Evolutionary conservation across 495 filamentous ascomycete genomes (phyloP).

Genomic region (Daldinia vernicosa): DNA sequence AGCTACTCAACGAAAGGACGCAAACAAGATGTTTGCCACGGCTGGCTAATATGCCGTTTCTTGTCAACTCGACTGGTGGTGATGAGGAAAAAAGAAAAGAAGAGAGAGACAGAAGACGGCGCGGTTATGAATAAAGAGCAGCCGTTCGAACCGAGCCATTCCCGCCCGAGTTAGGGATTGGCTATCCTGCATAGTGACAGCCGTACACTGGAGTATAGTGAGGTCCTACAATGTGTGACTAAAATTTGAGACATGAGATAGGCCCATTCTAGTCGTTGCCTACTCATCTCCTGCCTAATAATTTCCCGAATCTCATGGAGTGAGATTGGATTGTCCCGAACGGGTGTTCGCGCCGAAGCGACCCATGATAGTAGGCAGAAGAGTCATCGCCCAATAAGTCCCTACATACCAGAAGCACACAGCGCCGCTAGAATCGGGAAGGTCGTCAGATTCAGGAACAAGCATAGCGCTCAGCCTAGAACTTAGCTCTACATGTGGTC

Average conservation of each 20-base stretch:
- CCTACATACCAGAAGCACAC: constrained; percentile 6
- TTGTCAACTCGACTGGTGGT: constrained; percentile 48
- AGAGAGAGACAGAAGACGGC: constrained; percentile 5
- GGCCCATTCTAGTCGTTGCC: neutral
- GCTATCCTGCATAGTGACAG: constrained; percentile 10
- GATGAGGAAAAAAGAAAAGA: constrained; percentile 25
- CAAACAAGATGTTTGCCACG: constrained; percentile 56
- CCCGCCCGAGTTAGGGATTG: constrained; percentile 6
- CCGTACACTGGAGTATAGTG: constrained; percentile 8
- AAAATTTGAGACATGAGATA: constrained; percentile 4
- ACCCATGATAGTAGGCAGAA: constrained; percentile 3
- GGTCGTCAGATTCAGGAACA: constrained; percentile 30
- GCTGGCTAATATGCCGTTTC: constrained; percentile 51
- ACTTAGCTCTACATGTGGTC: constrained; percentile 4
- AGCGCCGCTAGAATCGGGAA: constrained; percentile 20
- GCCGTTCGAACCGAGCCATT: constrained; percentile 10
- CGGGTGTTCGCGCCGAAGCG: constrained; percentile 24
- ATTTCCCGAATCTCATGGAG: constrained; percentile 20
- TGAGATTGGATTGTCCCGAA: constrained; percentile 24
- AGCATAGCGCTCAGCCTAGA: constrained; percentile 33
- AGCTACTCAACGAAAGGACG: constrained; percentile 57
- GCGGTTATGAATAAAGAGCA: constrained; percentile 16
- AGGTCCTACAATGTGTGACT: constrained; percentile 23
- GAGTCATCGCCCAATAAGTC: constrained; percentile 1
- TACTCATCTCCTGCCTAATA: constrained; percentile 7